Conservation (phyloP, 1,139 yeast species). For the Saccharomyces hybrid region DNA sequence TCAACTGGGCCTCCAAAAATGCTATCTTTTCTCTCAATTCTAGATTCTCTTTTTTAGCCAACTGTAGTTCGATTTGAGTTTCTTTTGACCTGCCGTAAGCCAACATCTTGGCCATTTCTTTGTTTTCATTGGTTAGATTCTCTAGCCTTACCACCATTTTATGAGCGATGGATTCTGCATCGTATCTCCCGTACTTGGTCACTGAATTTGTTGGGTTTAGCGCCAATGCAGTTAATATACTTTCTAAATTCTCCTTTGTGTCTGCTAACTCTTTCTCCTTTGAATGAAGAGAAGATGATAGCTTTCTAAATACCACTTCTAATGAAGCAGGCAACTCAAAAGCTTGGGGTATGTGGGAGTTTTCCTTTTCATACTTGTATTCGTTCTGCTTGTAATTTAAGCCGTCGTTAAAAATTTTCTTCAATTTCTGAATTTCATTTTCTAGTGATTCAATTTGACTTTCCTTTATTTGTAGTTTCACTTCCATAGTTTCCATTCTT, state of each 20-base stretch:
- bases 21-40: constrained; percentile 35
- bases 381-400: constrained; percentile 16
- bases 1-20: constrained; percentile 10
- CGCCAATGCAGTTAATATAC: constrained; percentile 49
- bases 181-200: constrained; percentile 50
- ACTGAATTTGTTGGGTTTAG: constrained; percentile 38
- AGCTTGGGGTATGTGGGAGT: constrained; percentile 4
- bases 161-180: constrained; percentile 71
- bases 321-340: constrained; percentile 20
- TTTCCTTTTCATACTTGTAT: constrained; percentile 4
- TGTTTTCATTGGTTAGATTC: constrained; percentile 61
- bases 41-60: constrained; percentile 45
- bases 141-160: constrained; percentile 60
- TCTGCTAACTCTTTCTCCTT: constrained; percentile 52
- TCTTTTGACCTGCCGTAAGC: constrained; percentile 69
- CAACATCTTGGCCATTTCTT: constrained; percentile 57
- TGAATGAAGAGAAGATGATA: constrained; percentile 43
- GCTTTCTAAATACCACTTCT: constrained; percentile 30
- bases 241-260: constrained; percentile 55
- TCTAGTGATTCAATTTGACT: constrained; percentile 36
- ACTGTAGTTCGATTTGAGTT: constrained; percentile 58
- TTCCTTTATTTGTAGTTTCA: constrained; percentile 34
- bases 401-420: constrained; percentile 19
- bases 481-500: constrained; percentile 16
- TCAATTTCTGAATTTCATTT: constrained; percentile 32